phyloP scores from a whole-genome alignment of 129 eudicot genomes.

The Dittrichia graveolens region DNA sequence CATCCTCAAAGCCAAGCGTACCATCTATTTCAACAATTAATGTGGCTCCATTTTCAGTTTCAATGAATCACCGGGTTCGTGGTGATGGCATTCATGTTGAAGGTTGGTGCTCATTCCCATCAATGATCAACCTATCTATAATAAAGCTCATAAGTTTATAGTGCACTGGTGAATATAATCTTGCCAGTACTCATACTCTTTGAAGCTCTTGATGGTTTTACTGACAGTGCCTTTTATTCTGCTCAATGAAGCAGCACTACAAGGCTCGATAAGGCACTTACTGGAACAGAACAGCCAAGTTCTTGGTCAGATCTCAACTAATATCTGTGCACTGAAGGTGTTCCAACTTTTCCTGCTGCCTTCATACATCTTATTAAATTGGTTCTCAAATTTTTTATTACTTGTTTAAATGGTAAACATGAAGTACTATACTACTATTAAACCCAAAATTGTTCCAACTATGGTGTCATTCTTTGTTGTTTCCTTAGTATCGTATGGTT shows the following conservation, averaged over 20 bases:
- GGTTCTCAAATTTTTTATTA: background rate
- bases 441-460: too few relatives aligned
- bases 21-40: conserved; percentile 49
- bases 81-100: conserved; percentile 47
- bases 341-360: background rate
- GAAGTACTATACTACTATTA: background rate
- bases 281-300: conserved; percentile 71
- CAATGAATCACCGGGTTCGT: conserved; percentile 44
- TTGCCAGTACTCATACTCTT: background rate
- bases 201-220: conserved; percentile 1
- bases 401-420: background rate
- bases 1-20: conserved; percentile 48
- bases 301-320: conserved; percentile 63
- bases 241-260: conserved; percentile 50
- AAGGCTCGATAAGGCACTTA: conserved; percentile 56
- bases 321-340: conserved; percentile 66
- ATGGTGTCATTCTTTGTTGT: too few relatives aligned
- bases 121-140: background rate
- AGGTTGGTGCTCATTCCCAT: conserved; percentile 47
- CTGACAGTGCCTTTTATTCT: conserved; percentile 14
- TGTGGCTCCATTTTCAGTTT: conserved; percentile 54
- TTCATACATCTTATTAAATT: background rate
- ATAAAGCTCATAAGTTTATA: background rate
- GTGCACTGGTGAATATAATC: background rate
- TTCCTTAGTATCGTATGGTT: too few relatives aligned